A percentile compares a stretch with the other conserved stretches of the same genome.
phyloP scores from a whole-genome alignment of 2,329 filamentous ascomycete species.

The Hymenoscyphus salicellus region DNA sequence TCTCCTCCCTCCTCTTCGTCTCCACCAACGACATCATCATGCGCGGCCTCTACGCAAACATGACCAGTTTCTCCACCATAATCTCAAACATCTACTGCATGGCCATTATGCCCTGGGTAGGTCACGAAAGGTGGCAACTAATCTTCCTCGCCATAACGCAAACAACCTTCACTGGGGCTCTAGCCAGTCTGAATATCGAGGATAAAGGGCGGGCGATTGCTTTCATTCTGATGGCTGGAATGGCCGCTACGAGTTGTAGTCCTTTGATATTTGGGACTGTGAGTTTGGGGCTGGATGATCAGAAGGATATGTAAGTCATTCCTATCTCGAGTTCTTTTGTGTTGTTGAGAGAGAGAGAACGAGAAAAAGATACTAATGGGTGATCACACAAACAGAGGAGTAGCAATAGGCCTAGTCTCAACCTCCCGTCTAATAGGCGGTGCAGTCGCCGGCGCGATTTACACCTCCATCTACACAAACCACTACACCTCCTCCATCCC shows the following conservation, averaged over 20 bases:
- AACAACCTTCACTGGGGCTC: constrained; percentile 39
- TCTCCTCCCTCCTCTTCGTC: constrained; percentile 28
- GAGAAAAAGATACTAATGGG: neutral
- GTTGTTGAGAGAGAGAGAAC: no score
- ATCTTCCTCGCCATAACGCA: constrained; percentile 36
- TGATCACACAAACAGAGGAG: constrained; percentile 21
- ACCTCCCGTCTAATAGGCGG: constrained; percentile 40
- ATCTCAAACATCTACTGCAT: constrained; percentile 30
- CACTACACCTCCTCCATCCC: constrained; percentile 32
- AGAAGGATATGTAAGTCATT: constrained; percentile 32
- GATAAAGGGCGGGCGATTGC: constrained; percentile 38
- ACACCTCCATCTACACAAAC: constrained; percentile 38
- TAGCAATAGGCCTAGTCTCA: constrained; percentile 39
- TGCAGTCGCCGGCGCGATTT: constrained; percentile 40
- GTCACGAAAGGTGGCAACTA: constrained; percentile 40
- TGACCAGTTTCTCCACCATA: constrained; percentile 18
- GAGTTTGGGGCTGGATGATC: constrained; percentile 38
- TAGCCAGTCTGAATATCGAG: constrained; percentile 36
- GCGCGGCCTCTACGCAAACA: constrained; percentile 31
- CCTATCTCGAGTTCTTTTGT: neutral
- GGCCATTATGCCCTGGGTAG: constrained; percentile 21
- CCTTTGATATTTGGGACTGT: constrained; percentile 39
- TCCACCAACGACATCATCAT: constrained; percentile 27
- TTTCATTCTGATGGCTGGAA: constrained; percentile 35
- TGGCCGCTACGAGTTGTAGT: constrained; percentile 36